Conservation (phyloP, 2,329 filamentous ascomycete genomes). For the Beauveria sp. region DNA sequence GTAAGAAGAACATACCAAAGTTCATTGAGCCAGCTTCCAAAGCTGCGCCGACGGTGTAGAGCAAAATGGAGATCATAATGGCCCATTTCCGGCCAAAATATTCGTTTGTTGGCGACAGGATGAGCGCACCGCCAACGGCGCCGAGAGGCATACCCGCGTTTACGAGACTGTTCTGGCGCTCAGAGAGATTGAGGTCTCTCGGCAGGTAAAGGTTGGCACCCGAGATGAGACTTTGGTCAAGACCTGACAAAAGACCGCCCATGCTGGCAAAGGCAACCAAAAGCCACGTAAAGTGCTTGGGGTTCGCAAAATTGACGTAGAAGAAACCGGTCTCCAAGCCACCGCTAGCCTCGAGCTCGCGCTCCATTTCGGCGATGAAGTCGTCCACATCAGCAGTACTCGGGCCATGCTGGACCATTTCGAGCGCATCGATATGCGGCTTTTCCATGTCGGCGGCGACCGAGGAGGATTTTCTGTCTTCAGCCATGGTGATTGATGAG, state of each 20-base stretch:
- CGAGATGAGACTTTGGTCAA: constrained; percentile 66
- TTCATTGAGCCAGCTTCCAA: constrained; percentile 60
- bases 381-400: constrained; percentile 27
- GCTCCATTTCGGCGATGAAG: constrained; percentile 35
- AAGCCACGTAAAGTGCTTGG: constrained; percentile 58
- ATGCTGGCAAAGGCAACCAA: constrained; percentile 67
- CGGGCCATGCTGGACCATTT: constrained; percentile 27
- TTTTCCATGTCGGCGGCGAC: constrained; percentile 15
- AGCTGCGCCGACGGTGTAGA: constrained; percentile 64
- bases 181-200: constrained; percentile 44
- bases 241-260: constrained; percentile 63
- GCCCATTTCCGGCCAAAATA: constrained; percentile 58
- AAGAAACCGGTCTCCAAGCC: constrained; percentile 35
- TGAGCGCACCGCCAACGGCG: constrained; percentile 60
- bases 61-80: constrained; percentile 60
- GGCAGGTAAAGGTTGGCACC: constrained; percentile 64
- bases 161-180: constrained; percentile 55
- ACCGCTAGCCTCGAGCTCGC: constrained; percentile 27
- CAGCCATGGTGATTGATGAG: not conserved
- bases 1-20: constrained; percentile 36
- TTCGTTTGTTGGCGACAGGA: constrained; percentile 61
- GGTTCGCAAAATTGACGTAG: constrained; percentile 52
- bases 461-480: constrained; percentile 2
- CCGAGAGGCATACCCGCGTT: constrained; percentile 66
- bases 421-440: constrained; percentile 26